Conservation (phyloP, 2,329 filamentous ascomycete species). For the Botrytis fragariae region DNA sequence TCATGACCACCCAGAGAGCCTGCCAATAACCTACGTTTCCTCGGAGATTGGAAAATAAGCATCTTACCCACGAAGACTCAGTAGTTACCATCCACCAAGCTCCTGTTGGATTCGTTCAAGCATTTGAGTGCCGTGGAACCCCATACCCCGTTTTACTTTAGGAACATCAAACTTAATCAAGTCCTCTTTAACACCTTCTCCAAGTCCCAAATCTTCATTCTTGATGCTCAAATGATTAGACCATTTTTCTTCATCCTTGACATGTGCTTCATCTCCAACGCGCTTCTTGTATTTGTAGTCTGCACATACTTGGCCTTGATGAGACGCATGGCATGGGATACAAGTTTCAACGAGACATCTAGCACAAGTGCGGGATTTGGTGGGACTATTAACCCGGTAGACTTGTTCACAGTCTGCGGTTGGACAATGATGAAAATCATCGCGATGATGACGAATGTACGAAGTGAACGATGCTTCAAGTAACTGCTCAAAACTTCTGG, state of each 20-base stretch:
- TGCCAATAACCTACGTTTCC: background rate
- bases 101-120: background rate
- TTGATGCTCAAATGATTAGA: slow-evolving; percentile 35
- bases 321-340: slow-evolving; percentile 23
- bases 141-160: background rate
- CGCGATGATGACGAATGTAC: slow-evolving; percentile 21
- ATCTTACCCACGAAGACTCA: background rate
- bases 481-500: slow-evolving; percentile 21
- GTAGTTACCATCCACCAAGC: background rate
- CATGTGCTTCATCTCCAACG: slow-evolving; percentile 9
- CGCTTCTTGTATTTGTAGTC: slow-evolving; percentile 25
- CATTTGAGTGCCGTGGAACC: background rate
- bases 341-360: slow-evolving; percentile 25
- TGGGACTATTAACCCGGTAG: slow-evolving; percentile 3
- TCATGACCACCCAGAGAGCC: background rate
- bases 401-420: slow-evolving; percentile 19
- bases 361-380: slow-evolving; percentile 20
- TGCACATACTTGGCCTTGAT: slow-evolving; percentile 24
- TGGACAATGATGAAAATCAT: slow-evolving; percentile 18
- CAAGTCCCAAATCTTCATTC: background rate
- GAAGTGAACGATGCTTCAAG: slow-evolving; percentile 21
- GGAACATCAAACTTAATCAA: background rate
- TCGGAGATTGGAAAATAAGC: background rate
- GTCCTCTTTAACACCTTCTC: background rate
- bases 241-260: background rate